phyloP scores from a whole-genome alignment of 1,284 basidiomycete species.

The Ceratobasidium sp. region DNA sequence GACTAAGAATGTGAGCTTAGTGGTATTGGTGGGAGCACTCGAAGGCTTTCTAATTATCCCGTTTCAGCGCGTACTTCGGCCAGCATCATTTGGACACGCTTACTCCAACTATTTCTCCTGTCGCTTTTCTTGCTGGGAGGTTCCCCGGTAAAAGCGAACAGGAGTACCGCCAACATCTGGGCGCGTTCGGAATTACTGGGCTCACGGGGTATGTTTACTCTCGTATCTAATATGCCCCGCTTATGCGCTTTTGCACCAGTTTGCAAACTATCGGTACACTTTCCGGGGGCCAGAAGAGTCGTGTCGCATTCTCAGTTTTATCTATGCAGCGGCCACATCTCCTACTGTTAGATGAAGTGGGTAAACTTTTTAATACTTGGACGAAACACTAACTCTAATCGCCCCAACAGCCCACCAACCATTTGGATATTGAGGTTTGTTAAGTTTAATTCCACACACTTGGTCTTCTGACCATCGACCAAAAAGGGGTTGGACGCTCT shows the following conservation, averaged over 20 bases:
- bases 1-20: conserved; percentile 81
- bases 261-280: conserved; percentile 85
- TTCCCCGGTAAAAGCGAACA: conserved; percentile 97
- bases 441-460: not conserved
- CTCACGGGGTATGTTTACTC: conserved; percentile 80
- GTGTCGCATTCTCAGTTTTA: conserved; percentile 95
- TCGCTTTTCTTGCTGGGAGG: conserved; percentile 90
- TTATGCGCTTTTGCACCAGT: conserved; percentile 59
- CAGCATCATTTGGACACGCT: conserved; percentile 99
- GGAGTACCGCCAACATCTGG: conserved; percentile 94
- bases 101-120: conserved; percentile 86
- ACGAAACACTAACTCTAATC: not conserved
- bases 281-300: conserved; percentile 97
- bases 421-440: conserved; percentile 90
- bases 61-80: conserved; percentile 86
- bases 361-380: conserved; percentile 49
- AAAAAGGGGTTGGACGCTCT: conserved; percentile 91
- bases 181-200: conserved; percentile 98
- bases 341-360: conserved; percentile 88
- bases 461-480: not conserved
- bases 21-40: not conserved
- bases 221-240: conserved; percentile 29
- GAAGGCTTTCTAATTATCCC: not conserved
- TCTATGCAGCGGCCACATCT: conserved; percentile 91
- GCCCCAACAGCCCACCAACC: conserved; percentile 87